Evolutionary conservation across 2,329 filamentous ascomycete species (phyloP).

Genomic region (Phaeomoniella chlamydospora): DNA sequence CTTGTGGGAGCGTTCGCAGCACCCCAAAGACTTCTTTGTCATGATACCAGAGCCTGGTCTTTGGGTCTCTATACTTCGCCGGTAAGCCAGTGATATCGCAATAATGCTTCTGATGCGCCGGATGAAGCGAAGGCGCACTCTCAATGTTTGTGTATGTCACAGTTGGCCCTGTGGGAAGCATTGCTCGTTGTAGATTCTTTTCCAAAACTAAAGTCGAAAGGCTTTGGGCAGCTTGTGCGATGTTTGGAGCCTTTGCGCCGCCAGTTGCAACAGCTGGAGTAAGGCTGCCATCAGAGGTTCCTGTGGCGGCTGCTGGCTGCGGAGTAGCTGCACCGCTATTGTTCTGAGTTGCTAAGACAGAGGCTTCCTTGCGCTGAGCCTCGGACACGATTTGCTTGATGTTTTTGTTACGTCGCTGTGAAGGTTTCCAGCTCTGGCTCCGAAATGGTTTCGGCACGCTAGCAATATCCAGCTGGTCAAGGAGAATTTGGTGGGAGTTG

Average conservation of each 20-base stretch:
- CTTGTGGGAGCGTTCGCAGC: slow-evolving; percentile 66
- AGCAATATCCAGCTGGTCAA: slow-evolving; percentile 86
- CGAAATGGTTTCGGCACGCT: slow-evolving; percentile 78
- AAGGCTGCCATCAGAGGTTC: slow-evolving; percentile 23
- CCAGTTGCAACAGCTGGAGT: slow-evolving; percentile 15
- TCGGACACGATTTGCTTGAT: slow-evolving; percentile 93
- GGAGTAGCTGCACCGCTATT: slow-evolving; percentile 70
- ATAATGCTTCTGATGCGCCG: slow-evolving; percentile 70
- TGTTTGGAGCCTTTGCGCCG: slow-evolving; percentile 45
- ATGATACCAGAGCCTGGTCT: slow-evolving; percentile 84
- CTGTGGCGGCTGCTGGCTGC: slow-evolving; percentile 18
- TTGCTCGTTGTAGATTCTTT: slow-evolving; percentile 44
- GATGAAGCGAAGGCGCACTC: slow-evolving; percentile 70
- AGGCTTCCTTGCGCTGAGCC: slow-evolving; percentile 77
- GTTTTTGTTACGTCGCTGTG: slow-evolving; percentile 95
- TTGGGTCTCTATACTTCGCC: slow-evolving; percentile 87
- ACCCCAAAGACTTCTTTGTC: slow-evolving; percentile 82
- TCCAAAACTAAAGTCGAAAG: slow-evolving; percentile 79
- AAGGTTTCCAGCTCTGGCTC: slow-evolving; percentile 78
- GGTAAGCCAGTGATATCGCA: slow-evolving; percentile 90
- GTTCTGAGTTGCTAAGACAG: slow-evolving; percentile 66
- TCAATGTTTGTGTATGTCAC: slow-evolving; percentile 96
- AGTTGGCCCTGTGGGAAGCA: slow-evolving; percentile 43
- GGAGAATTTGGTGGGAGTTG: slow-evolving; percentile 70
- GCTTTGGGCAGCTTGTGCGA: slow-evolving; percentile 78